A percentile compares a stretch with the other conserved stretches of the same genome.
Evolutionary conservation across 192 early-diverging fungal species (phyloP).

Genomic region (Coemansia sp.): DNA sequence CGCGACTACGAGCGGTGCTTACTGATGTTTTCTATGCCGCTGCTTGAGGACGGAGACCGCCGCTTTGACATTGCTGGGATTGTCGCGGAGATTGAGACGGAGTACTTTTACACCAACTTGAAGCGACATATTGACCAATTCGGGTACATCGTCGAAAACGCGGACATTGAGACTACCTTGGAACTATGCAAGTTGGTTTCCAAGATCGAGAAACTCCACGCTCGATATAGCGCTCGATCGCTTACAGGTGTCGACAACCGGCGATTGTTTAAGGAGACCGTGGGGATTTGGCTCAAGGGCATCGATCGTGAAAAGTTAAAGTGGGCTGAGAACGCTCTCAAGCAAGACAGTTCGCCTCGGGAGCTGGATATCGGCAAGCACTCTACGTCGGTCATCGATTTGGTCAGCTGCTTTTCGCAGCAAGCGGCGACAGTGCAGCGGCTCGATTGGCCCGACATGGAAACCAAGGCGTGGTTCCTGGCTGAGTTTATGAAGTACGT

Average conservation of each 20-base stretch:
- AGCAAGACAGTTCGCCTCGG: conserved; percentile 39
- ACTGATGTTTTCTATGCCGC: conserved; percentile 37
- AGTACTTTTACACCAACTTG: conserved; percentile 42
- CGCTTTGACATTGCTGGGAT: conserved; percentile 55
- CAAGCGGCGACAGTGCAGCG: conserved; percentile 40
- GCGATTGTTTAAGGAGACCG: conserved; percentile 43
- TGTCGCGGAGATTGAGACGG: conserved; percentile 43
- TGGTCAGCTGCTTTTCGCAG: conserved; percentile 51
- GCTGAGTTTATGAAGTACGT: conserved; percentile 51
- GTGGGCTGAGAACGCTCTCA: conserved; percentile 50
- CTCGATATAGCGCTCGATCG: conserved; percentile 14
- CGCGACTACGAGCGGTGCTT: conserved; percentile 41
- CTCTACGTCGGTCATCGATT: conserved; percentile 57
- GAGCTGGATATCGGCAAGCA: conserved; percentile 48
- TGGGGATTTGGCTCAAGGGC: conserved; percentile 35
- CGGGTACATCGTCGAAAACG: conserved; percentile 35
- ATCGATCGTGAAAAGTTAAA: conserved; percentile 41
- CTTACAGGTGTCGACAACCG: conserved; percentile 36
- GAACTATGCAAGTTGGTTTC: conserved; percentile 43
- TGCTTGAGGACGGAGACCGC: conserved; percentile 49
- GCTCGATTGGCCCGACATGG: conserved; percentile 55
- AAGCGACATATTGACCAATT: conserved; percentile 37
- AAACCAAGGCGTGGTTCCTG: conserved; percentile 46
- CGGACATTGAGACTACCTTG: conserved; percentile 39
- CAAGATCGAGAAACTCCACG: conserved; percentile 36